Percentiles rank a stretch among this genome's conserved stretches.
phyloP scores from a whole-genome alignment of 306 rosid species.

The Gastrolobium villosum region DNA sequence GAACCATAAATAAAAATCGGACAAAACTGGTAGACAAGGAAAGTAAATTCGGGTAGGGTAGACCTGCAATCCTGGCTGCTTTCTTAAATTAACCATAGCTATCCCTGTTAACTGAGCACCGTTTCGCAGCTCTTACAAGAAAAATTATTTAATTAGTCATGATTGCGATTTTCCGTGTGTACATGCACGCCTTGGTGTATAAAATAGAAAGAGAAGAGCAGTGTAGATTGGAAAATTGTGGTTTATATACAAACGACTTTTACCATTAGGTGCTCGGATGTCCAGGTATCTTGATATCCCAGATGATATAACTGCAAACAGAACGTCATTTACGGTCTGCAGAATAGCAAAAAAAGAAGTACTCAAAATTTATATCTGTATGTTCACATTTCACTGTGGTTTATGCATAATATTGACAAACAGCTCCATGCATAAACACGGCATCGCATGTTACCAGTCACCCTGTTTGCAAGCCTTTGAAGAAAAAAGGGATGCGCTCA shows the following conservation, averaged over 20 bases:
- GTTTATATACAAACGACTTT: neutral
- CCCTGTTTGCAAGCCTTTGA: constrained; percentile 2
- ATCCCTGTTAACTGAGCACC: constrained; percentile 87
- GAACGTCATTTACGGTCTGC: constrained; percentile 95
- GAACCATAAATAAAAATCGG: neutral
- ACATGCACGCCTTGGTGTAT: neutral
- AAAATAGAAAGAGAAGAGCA: neutral
- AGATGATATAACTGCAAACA: constrained; percentile 76
- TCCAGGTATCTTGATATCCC: constrained; percentile 86
- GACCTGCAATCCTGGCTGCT: constrained; percentile 83
- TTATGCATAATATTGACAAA: neutral
- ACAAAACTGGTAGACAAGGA: neutral
- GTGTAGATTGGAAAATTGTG: neutral
- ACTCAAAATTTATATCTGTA: neutral
- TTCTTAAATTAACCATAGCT: constrained; percentile 82
- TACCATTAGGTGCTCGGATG: constrained; percentile 75
- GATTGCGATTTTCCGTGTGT: neutral
- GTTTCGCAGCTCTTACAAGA: constrained; percentile 64
- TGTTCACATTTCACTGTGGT: constrained; percentile 2
- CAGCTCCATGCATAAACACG: neutral
- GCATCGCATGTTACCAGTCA: constrained; percentile 7
- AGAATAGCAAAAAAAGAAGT: constrained; percentile 35
- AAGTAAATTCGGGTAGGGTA: neutral
- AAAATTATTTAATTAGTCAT: neutral
- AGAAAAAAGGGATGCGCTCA: constrained; percentile 6